These are phyloP conservation scores for Melocanna baccifera DNA, from an alignment of 176 grass and related monocot genomes.

Conservation along the genomic window DNA sequence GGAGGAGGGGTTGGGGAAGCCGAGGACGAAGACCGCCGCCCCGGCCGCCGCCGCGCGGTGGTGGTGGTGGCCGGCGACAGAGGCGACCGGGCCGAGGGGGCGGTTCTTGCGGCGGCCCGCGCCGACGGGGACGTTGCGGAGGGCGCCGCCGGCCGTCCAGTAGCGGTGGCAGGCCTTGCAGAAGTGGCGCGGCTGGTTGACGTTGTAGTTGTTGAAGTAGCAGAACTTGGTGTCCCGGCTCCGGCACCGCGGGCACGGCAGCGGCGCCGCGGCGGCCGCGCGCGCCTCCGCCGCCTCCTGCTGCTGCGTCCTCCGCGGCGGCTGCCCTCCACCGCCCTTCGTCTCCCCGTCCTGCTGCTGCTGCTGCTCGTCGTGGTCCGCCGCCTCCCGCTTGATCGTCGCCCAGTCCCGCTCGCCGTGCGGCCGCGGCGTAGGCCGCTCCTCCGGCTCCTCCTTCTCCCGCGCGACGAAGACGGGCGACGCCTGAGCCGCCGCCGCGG, in stretches of 20 bases:
- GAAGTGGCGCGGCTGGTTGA: constrained; percentile 79
- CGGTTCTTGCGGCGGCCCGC: constrained; percentile 60
- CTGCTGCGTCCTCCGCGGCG: constrained; percentile 5
- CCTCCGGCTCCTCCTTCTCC: constrained; percentile 13
- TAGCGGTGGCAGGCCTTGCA: constrained; percentile 91
- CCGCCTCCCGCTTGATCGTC: constrained; percentile 34
- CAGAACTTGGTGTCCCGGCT: constrained; percentile 74
- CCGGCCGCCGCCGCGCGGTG: neutral
- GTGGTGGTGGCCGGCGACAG: neutral
- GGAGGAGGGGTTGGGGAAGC: constrained; percentile 38
- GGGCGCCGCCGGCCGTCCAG: constrained; percentile 83
- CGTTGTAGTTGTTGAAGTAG: constrained; percentile 85
- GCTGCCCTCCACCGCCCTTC: neutral
- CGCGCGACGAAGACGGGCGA: neutral
- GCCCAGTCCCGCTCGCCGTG: constrained; percentile 1
- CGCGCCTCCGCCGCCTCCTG: constrained; percentile 38
- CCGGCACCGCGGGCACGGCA: constrained; percentile 63
- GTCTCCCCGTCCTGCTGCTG: neutral
- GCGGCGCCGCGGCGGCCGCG: constrained; percentile 47
- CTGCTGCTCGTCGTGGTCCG: neutral
- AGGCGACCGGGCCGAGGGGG: constrained; percentile 21
- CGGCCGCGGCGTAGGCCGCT: neutral
- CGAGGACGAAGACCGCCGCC: constrained; percentile 33
- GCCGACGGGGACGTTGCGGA: constrained; percentile 83
- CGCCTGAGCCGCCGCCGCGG: neutral